Evolutionary conservation across 2,329 filamentous ascomycete species (phyloP).

Genomic region (Sclerotinia nivalis): DNA sequence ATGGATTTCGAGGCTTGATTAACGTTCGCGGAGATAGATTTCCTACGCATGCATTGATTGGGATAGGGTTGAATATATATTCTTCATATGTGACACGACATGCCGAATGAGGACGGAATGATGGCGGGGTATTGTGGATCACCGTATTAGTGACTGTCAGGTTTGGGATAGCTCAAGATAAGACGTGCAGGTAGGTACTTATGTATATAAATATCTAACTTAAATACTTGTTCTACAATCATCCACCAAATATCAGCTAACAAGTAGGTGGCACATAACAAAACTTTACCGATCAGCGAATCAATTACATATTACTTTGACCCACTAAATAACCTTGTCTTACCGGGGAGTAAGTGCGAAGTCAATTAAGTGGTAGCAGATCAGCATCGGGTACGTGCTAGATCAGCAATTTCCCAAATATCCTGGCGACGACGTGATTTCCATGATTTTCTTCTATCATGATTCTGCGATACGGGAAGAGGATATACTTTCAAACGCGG

Average conservation of each 20-base stretch:
- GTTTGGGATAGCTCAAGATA: neutral
- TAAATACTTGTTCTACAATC: too few relatives aligned
- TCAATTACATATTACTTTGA: too few relatives aligned
- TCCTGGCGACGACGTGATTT: neutral
- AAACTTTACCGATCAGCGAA: too few relatives aligned
- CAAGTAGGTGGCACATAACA: too few relatives aligned
- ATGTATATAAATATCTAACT: too few relatives aligned
- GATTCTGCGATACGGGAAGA: too few relatives aligned
- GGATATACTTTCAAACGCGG: too few relatives aligned
- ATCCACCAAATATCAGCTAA: too few relatives aligned
- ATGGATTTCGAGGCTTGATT: neutral
- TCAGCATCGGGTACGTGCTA: neutral
- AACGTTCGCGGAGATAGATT: neutral
- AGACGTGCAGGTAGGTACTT: neutral
- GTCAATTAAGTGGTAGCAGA: neutral
- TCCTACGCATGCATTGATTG: too few relatives aligned
- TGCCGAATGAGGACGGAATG: constrained; percentile 6
- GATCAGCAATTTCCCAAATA: neutral
- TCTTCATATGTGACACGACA: neutral
- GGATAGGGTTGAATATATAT: neutral
- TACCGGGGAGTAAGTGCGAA: too few relatives aligned
- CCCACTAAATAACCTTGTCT: too few relatives aligned
- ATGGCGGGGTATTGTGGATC: constrained; percentile 4
- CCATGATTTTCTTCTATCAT: too few relatives aligned
- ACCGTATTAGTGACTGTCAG: neutral